Evolutionary conservation across 208 protist genomes (phyloP).

Genomic region (Crithidia expoeki): DNA sequence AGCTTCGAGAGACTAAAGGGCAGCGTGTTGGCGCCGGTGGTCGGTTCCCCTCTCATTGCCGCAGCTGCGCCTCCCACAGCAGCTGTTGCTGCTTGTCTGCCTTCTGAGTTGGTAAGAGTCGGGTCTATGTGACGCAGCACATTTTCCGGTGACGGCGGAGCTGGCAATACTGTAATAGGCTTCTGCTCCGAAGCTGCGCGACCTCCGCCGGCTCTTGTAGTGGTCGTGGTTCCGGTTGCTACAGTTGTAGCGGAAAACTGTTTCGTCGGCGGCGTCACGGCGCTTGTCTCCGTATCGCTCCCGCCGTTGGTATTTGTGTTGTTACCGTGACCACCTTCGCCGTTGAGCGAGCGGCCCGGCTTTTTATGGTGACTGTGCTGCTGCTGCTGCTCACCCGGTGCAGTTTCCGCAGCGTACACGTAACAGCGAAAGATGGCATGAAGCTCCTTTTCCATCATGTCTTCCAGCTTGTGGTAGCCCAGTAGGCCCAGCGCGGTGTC

Average conservation of each 20-base stretch:
- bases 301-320: background rate
- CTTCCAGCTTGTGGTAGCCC: conserved; percentile 19
- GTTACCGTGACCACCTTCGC: background rate
- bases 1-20: background rate
- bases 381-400: background rate
- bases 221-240: background rate
- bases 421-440: conserved; percentile 36
- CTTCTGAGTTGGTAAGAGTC: background rate
- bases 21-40: background rate
- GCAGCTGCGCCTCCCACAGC: no score
- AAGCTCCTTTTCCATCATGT: conserved; percentile 23
- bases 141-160: background rate
- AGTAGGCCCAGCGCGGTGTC: conserved; percentile 28
- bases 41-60: background rate
- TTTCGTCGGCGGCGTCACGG: background rate
- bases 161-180: background rate
- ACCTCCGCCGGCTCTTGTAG: background rate
- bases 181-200: background rate
- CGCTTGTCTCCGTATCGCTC: background rate
- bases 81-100: background rate
- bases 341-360: background rate
- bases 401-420: conserved; percentile 3
- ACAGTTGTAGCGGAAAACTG: background rate
- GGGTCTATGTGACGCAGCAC: conserved; percentile 7
- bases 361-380: background rate